Evolutionary conservation across 768 basidiomycete species (phyloP).

Genomic region (Tulasnella calospora): DNA sequence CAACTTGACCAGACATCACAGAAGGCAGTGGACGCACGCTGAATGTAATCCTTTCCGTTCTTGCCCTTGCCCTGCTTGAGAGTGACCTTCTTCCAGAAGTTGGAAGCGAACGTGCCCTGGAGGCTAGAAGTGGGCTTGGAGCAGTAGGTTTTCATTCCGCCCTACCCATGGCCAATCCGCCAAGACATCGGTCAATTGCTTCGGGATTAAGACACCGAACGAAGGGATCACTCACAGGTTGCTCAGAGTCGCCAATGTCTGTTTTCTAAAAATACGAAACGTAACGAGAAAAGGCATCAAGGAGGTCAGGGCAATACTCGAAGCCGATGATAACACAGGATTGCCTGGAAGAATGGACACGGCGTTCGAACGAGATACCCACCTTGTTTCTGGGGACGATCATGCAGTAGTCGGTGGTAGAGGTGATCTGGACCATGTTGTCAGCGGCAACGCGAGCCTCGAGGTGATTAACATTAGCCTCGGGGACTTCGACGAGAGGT

Average conservation of each 20-base stretch:
- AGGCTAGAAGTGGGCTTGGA: background rate
- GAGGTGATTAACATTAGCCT: background rate
- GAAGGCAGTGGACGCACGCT: constrained; percentile 1
- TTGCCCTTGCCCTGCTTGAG: constrained; percentile 6
- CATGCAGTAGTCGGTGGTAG: constrained; percentile 22
- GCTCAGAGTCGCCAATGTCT: constrained; percentile 26
- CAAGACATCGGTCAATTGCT: background rate
- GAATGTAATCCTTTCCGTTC: constrained; percentile 16
- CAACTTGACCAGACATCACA: background rate
- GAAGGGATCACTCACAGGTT: constrained; percentile 9
- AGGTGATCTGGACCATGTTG: constrained; percentile 21
- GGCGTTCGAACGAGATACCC: background rate
- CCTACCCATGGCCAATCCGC: background rate
- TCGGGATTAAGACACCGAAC: background rate
- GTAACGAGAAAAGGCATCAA: background rate
- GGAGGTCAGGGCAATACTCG: background rate
- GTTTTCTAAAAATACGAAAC: constrained; percentile 11
- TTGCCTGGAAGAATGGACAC: background rate
- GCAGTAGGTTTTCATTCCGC: constrained; percentile 22
- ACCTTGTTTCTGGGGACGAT: constrained; percentile 23
- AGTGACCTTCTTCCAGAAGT: constrained; percentile 23
- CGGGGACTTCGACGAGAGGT: background rate
- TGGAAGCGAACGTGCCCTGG: constrained; percentile 20
- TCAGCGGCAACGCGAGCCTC: background rate
- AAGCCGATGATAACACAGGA: background rate